phyloP scores from a whole-genome alignment of 768 basidiomycete species.

The Rhizopogon sp. region DNA sequence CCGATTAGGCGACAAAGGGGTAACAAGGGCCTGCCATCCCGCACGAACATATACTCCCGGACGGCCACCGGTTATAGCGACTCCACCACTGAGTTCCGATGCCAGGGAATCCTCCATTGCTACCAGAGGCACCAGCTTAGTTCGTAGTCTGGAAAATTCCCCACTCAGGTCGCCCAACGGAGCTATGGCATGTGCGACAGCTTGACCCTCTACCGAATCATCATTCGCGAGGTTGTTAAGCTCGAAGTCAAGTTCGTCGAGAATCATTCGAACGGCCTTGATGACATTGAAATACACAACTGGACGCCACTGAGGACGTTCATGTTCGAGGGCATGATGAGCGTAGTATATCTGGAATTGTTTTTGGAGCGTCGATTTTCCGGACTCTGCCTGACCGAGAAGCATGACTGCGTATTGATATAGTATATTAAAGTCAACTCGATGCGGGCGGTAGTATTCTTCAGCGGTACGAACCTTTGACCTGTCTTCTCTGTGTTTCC shows the following conservation, averaged over 20 bases:
- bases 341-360: slow-evolving; percentile 83
- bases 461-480: slow-evolving; percentile 42
- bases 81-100: slow-evolving; percentile 61
- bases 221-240: slow-evolving; percentile 30
- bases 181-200: slow-evolving; percentile 24
- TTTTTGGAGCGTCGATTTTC: slow-evolving; percentile 81
- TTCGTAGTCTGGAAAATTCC: slow-evolving; percentile 50
- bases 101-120: slow-evolving; percentile 65
- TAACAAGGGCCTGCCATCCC: slow-evolving; percentile 66
- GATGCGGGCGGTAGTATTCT: background rate
- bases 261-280: slow-evolving; percentile 69
- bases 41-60: slow-evolving; percentile 63
- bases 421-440: slow-evolving; percentile 4
- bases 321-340: slow-evolving; percentile 60
- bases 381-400: slow-evolving; percentile 75
- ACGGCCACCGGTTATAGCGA: slow-evolving; percentile 55
- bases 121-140: slow-evolving; percentile 56
- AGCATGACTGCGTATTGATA: slow-evolving; percentile 49
- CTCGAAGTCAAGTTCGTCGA: slow-evolving; percentile 66
- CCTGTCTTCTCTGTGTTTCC: slow-evolving; percentile 40
- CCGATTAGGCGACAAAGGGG: slow-evolving; percentile 34
- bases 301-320: slow-evolving; percentile 72
- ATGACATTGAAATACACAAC: slow-evolving; percentile 83
- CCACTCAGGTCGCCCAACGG: slow-evolving; percentile 30
- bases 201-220: slow-evolving; percentile 24